Evolutionary conservation across 169 alveolate genomes (phyloP), one percentile per base, ranked within the genome.

Genomic region (Eimeria tenella): DNA sequence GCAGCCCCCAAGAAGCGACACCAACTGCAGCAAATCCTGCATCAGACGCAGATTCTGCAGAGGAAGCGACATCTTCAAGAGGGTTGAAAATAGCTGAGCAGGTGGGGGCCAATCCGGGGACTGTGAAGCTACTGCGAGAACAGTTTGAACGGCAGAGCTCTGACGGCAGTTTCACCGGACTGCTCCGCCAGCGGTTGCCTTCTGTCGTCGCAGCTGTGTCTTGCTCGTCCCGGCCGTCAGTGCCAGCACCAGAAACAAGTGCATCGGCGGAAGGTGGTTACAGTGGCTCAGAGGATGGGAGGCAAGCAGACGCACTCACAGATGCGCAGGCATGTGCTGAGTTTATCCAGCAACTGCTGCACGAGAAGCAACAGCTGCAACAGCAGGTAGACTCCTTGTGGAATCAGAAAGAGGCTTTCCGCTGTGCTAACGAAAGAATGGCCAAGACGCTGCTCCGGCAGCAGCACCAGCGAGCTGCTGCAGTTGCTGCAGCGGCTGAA

Each of bases 331-430:
- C 65, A 6, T 77, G 86, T 52, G 86, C 86, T 7, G 86, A 49
- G 42, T 8, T 77, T 49, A 77, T 77, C 11, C 62, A 77, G 86
- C 86, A 77, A 19, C 86, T 77, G 60, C 86, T 77, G 25, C 86
- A 50, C 65, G 86, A 77, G 52, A 77, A 56, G 58, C 74, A 56
- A 74, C 90, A 60, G 74, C 74, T 55, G 75, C 70, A 89, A 88
- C 74, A 81, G 70, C 94, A 74, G 63, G 70, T 89, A 8, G 94
- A 49, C 58, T 81, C 56, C 23, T 21, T 89, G 49, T 89, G 94
- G 94, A 89, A 63, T 55, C 94, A 89, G 88, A 89, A 89, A 58
- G 94, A 89, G 63, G 94, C 94, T 11, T 89, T 89, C 73, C 87
- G 94, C 50, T 62, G 88, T 23, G 94, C 94, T 13, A 89, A 89